Evolutionary conservation across 1,284 basidiomycete genomes (phyloP).

Genomic region (Takashimella tepidaria): DNA sequence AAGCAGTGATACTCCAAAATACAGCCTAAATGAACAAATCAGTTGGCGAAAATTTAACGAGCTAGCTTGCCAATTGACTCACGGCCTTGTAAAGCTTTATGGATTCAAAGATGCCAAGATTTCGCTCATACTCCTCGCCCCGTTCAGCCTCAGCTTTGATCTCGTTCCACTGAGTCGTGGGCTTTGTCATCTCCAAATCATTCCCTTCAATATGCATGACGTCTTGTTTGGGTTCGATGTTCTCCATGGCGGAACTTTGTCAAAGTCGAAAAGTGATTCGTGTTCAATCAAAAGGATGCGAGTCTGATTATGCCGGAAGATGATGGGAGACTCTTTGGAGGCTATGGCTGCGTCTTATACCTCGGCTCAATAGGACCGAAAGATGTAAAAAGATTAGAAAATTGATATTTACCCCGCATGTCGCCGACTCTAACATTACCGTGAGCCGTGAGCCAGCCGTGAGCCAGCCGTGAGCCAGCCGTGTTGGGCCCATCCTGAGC

Average conservation of each 20-base stretch:
- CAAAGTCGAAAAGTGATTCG: neutral
- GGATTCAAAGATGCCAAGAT: neutral
- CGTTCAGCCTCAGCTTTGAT: neutral
- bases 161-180: neutral
- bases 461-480: too few species aligned
- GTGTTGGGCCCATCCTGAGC: too few species aligned
- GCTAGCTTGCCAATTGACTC: neutral
- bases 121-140: neutral
- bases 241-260: neutral
- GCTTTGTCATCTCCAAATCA: neutral
- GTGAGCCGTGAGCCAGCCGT: too few species aligned
- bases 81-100: neutral
- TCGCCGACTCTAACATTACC: neutral
- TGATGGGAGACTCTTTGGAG: neutral
- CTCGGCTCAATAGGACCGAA: too few species aligned
- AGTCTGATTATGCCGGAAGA: too few species aligned
- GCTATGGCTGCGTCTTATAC: neutral
- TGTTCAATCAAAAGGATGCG: neutral
- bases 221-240: neutral
- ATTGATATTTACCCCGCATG: too few species aligned
- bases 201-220: neutral
- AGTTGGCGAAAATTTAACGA: too few species aligned
- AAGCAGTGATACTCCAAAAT: slow-evolving; percentile 44
- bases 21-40: too few species aligned
- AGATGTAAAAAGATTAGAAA: too few species aligned